Percentiles rank a stretch among this genome's conserved stretches.
phyloP scores from a whole-genome alignment of 2,329 filamentous ascomycete species.

The Fusarium sublunatum region DNA sequence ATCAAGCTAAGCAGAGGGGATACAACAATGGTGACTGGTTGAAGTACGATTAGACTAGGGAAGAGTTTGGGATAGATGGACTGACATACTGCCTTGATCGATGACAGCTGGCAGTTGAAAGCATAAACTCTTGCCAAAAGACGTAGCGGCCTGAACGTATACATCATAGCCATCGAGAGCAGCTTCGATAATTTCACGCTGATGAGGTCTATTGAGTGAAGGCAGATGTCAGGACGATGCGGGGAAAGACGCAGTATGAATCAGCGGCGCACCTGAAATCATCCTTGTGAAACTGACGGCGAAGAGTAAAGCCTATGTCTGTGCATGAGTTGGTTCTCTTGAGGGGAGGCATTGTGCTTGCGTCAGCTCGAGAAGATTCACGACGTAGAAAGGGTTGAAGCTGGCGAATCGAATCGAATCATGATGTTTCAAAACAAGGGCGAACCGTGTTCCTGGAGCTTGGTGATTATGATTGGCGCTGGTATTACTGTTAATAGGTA shows the following conservation, averaged over 20 bases:
- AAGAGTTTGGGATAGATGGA: not conserved
- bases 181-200: conserved; percentile 87
- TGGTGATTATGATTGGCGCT: conserved; percentile 22
- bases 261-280: conserved; percentile 71
- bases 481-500: conserved; percentile 17
- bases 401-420: conserved; percentile 20
- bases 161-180: conserved; percentile 88
- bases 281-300: conserved; percentile 77
- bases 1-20: conserved; percentile 91
- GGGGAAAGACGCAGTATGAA: not conserved
- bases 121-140: conserved; percentile 93
- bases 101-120: conserved; percentile 92
- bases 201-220: conserved; percentile 72
- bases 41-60: conserved; percentile 29
- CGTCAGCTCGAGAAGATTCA: conserved; percentile 21
- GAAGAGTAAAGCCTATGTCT: conserved; percentile 80
- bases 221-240: not conserved
- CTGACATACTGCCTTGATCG: conserved; percentile 80
- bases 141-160: conserved; percentile 90
- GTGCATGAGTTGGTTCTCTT: conserved; percentile 61
- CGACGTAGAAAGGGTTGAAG: not conserved
- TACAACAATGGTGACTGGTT: conserved; percentile 84
- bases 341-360: conserved; percentile 55
- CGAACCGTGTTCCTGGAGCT: conserved; percentile 6
- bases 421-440: conserved; percentile 12